Base-by-base conservation (phyloP, 208 protist species). In the Acanthamoeba culbertsoni region DNA sequence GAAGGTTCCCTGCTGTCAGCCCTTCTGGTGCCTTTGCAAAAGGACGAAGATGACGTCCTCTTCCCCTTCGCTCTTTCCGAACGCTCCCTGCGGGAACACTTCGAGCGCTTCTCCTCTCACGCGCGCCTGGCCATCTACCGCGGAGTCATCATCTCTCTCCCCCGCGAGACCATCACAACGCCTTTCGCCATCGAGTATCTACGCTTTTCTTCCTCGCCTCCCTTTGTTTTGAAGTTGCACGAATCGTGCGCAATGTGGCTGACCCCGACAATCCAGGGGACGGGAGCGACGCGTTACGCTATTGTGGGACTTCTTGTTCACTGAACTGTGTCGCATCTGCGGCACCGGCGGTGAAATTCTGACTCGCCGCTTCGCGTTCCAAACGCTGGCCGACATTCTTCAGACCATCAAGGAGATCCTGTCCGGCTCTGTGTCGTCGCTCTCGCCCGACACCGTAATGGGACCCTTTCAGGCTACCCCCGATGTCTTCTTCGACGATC, bases 361-460 rank as follows among this genome's bases (percentile, higher is more conserved):
- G 18, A 75, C 65, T 5, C 75, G 75, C 12, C 45, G 75, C 42
- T 86, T 86, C 45, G 75, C 75, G n/a, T 86, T 86, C 48, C 75
- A 86, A 35, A 86, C 48, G 45, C 33, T 86, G 75, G 75, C 42
- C 33, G 75, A 51, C 42, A 86, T 59, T n/a, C 45, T 86, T 12
- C 75, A 59, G 45, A 86, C 75, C 75, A 86, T 86, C 10, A 86
- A 86, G 75, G 48, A 51, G 45, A 6, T 86, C 16, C 75, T 86
- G 18, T 16, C 75, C 10, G 48, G 43, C 33, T 28, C 37, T 7
- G n/a, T n/a, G 28, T 14, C 35, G 5, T 51, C 42, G 42, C 26
- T 86, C 14, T 14, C 42, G 5, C 75, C 42, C 23, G 75, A 86
- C 7, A 55, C 75, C 28, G 48, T 86, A 8, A 37, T 75, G 28